These are phyloP conservation scores for Nannochloropsis salina DNA, from an alignment of 108 stramenopile species.

Conservation along the genomic window DNA sequence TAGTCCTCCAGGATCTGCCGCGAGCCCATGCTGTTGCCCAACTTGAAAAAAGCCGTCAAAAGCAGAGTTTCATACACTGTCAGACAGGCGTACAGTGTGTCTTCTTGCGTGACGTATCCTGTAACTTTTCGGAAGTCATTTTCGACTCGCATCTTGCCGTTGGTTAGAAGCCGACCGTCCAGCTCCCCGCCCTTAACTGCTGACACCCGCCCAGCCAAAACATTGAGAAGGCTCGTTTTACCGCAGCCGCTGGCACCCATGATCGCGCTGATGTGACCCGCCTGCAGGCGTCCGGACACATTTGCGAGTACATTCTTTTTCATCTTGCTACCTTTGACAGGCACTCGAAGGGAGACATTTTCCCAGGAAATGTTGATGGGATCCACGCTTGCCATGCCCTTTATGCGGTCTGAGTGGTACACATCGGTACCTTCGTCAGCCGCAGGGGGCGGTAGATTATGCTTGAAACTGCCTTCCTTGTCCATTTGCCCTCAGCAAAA, in stretches of 20 bases:
- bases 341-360: not conserved
- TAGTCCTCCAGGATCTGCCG: not conserved
- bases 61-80: constrained; percentile 45
- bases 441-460: not conserved
- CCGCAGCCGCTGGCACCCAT: constrained; percentile 53
- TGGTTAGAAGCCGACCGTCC: not conserved
- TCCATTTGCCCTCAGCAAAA: too few species aligned
- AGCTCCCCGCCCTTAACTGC: constrained; percentile 19
- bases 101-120: constrained; percentile 27
- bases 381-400: not conserved
- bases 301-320: not conserved
- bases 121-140: not conserved
- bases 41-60: constrained; percentile 31
- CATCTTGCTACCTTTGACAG: not conserved
- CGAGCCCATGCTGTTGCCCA: constrained; percentile 1
- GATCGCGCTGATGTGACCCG: constrained; percentile 32
- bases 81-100: constrained; percentile 48
- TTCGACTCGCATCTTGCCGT: not conserved
- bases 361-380: constrained; percentile 11
- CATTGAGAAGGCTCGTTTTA: constrained; percentile 53
- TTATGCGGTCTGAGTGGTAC: not conserved
- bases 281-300: not conserved
- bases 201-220: constrained; percentile 34
- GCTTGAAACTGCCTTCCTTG: too few species aligned
- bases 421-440: not conserved